Conservation (phyloP, 495 filamentous ascomycete genomes). For the Chaetomium tenue region DNA sequence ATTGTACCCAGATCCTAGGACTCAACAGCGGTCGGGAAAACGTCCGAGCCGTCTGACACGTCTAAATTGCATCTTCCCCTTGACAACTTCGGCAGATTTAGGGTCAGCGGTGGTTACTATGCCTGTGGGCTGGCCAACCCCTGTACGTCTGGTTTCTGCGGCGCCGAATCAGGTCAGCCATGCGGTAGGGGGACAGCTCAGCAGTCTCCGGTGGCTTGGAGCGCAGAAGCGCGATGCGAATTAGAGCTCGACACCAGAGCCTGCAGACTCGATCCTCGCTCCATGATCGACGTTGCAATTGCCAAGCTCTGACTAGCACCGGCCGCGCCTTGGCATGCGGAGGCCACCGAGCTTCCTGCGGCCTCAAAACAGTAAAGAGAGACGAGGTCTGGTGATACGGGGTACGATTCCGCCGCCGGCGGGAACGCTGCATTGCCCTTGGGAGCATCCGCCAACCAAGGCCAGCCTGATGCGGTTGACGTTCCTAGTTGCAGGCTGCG, state of each 20-base stretch:
- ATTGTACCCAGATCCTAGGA: neutral
- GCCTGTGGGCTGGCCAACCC: neutral
- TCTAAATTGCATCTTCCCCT: conserved; percentile 1
- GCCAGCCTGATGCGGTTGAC: neutral
- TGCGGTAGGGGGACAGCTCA: neutral
- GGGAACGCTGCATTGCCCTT: neutral
- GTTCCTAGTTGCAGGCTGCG: neutral
- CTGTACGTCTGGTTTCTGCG: neutral
- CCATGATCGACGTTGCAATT: neutral
- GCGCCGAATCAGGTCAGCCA: neutral
- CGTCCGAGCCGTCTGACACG: neutral
- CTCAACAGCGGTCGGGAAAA: conserved; percentile 3
- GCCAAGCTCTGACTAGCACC: neutral
- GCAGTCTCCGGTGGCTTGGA: too few species aligned
- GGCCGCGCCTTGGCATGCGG: conserved; percentile 10
- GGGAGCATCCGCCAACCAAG: neutral
- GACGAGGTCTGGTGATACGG: conserved; percentile 11
- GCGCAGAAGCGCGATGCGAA: too few species aligned
- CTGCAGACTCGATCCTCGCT: neutral
- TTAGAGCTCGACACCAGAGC: too few species aligned
- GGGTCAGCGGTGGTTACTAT: neutral
- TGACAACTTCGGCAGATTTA: neutral
- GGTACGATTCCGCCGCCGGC: neutral
- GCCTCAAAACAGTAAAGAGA: conserved; percentile 6
- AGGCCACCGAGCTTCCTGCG: neutral